Percentiles rank a stretch among this genome's conserved stretches.
Conservation (phyloP, 139 green algal species). For the Astrephomene gubernaculifera region DNA sequence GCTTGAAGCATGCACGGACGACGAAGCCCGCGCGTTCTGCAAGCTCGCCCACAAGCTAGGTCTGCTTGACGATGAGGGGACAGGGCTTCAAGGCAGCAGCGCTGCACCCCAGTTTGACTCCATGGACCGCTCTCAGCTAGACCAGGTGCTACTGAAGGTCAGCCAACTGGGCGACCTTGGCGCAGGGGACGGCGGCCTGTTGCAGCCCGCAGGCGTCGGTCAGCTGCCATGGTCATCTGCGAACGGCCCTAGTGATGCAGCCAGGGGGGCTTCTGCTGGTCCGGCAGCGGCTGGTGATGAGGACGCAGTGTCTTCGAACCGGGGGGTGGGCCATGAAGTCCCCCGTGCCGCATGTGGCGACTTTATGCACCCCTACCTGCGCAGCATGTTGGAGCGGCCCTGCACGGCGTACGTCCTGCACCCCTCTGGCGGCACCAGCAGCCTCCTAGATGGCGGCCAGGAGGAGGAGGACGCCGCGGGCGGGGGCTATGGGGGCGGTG, state of each 20-base stretch:
- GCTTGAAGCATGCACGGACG: conserved; percentile 57
- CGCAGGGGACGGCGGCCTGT: background rate
- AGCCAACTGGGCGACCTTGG: background rate
- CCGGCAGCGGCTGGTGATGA: background rate
- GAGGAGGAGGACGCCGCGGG: conserved; percentile 8
- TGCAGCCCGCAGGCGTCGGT: background rate
- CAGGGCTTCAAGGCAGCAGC: background rate
- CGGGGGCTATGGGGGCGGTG: background rate
- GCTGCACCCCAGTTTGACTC: background rate
- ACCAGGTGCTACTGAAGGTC: background rate
- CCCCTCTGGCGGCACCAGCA: conserved; percentile 43
- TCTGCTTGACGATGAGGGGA: conserved; percentile 2
- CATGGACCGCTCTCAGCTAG: conserved; percentile 16
- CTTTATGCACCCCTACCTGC: conserved; percentile 72
- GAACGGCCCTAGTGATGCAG: background rate
- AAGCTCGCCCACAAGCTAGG: conserved; percentile 29
- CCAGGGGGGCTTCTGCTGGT: background rate
- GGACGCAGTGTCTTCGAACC: background rate
- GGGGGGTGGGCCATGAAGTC: background rate
- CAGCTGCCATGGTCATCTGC: background rate
- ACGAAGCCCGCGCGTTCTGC: conserved; percentile 48
- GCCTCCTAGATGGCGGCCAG: background rate
- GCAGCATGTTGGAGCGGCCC: conserved; percentile 60
- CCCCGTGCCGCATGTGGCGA: conserved; percentile 36
- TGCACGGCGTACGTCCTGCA: conserved; percentile 52